Base-by-base conservation (phyloP, 2,329 filamentous ascomycete species). In the Paracamarosporium sp. region DNA sequence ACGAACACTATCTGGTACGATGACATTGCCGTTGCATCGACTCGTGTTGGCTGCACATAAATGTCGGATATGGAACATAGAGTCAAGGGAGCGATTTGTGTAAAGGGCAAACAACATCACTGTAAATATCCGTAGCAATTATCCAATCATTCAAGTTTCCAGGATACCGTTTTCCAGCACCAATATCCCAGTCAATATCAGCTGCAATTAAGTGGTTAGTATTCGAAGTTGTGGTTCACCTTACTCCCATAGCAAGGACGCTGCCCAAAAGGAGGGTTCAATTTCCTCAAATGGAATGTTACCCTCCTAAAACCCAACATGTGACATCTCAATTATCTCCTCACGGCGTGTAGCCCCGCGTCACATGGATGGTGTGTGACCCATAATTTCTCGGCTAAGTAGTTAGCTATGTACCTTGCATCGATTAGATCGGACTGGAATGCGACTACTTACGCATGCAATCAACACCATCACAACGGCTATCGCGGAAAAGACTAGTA, bases 1-100 rank as follows among this genome's bases (percentile, higher is more conserved):
- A 74, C 78, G 2, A 88, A 88, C 71, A 88, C 86, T 1, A 83
- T 88, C 64, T 87, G 85, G 85, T 88, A 86, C 60, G 86, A 88
- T 62, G 85, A 88, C 65, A 80, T 88, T 61, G 79, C 74, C 6
- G 71, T 88, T 46, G 75, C 75, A 63, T 78, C 78, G 40, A 80
- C 68, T 17, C 76, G 83, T 31, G 76, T 85, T 62, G 84, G 84
- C 31, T 86, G 85, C 41, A 57, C 50, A 24, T 57, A 27, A 15
- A 5, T 1, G 12, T 48, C 5, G 17, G 22, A 24, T 6, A 27
- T 20, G 45, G 45, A 13, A 22, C 8, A 20, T 12, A 12, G 30
- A 13, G 20, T 2, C 17, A 25, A n/a, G n/a, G 30, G 1, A 24
- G 11, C 20, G 11, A 25, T 35, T 20, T n/a, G 30, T 15, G 3